Conservation (phyloP, 805 yeast species). For the Diddensiella caesifluorescens region DNA sequence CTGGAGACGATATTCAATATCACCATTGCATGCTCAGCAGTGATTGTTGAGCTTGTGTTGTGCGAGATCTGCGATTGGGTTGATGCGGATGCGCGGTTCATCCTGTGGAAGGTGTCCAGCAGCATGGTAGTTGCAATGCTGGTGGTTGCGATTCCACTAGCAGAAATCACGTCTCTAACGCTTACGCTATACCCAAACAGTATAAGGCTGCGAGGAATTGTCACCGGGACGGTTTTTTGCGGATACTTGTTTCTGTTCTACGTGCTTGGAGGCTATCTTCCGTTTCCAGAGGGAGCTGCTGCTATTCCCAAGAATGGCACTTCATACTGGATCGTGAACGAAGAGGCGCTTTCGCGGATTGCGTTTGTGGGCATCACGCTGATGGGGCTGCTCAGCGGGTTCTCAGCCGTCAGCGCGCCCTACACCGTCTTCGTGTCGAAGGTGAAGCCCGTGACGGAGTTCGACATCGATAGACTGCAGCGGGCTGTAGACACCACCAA, state of each 20-base stretch:
- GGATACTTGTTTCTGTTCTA: slow-evolving; percentile 27
- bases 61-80: slow-evolving; percentile 34
- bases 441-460: slow-evolving; percentile 25
- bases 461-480: slow-evolving; percentile 29
- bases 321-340: slow-evolving; percentile 11
- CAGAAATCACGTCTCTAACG: slow-evolving; percentile 17
- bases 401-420: slow-evolving; percentile 39
- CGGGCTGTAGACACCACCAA: slow-evolving; percentile 30
- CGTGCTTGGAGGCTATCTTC: slow-evolving; percentile 27
- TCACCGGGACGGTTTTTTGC: slow-evolving; percentile 16
- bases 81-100: slow-evolving; percentile 18
- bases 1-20: slow-evolving; percentile 10
- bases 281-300: slow-evolving; percentile 14
- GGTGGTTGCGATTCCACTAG: slow-evolving; percentile 29
- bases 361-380: slow-evolving; percentile 38
- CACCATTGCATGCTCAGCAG: slow-evolving; percentile 20
- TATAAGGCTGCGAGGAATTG: background rate
- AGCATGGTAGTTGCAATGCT: slow-evolving; percentile 26
- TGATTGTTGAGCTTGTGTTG: slow-evolving; percentile 34
- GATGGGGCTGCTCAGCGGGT: slow-evolving; percentile 38
- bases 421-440: slow-evolving; percentile 32
- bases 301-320: background rate
- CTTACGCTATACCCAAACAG: background rate
- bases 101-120: slow-evolving; percentile 27
- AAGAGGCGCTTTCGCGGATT: slow-evolving; percentile 31